Percentiles rank a stretch among this genome's conserved stretches.
phyloP scores from a whole-genome alignment of 164 flowering plant species.

The Stephania cephalantha region DNA sequence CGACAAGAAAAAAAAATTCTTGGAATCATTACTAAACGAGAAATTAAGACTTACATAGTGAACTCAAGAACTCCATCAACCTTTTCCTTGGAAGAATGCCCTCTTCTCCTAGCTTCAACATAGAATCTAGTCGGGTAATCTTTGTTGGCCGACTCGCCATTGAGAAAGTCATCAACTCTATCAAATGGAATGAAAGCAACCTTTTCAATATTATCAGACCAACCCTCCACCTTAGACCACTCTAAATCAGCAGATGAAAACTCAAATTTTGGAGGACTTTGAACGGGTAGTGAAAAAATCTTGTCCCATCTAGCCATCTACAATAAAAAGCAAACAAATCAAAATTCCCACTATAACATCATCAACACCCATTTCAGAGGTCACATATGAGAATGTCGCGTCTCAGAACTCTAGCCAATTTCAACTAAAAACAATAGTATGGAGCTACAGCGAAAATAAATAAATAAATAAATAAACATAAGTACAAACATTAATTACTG shows the following conservation, averaged over 20 bases:
- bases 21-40: not conserved
- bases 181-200: slow-evolving; percentile 83
- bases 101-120: slow-evolving; percentile 84
- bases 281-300: slow-evolving; percentile 78
- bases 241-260: slow-evolving; percentile 71
- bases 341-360: not conserved
- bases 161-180: slow-evolving; percentile 89
- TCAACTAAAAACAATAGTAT: no score
- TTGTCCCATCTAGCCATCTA: slow-evolving; percentile 98
- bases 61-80: slow-evolving; percentile 96
- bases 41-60: slow-evolving; percentile 56
- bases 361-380: no score
- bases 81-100: slow-evolving; percentile 68
- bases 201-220: slow-evolving; percentile 77
- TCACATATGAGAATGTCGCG: no score
- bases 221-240: slow-evolving; percentile 95
- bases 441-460: no score
- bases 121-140: slow-evolving; percentile 95
- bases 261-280: slow-evolving; percentile 78
- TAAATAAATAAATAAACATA: no score
- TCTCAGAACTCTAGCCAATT: no score
- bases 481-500: no score
- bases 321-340: not conserved
- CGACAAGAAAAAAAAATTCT: not conserved
- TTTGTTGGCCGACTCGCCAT: slow-evolving; percentile 76